Evolutionary conservation across 371 early-diverging fungal genomes (phyloP).

Genomic region (Paraphysoderma sedebokerense): DNA sequence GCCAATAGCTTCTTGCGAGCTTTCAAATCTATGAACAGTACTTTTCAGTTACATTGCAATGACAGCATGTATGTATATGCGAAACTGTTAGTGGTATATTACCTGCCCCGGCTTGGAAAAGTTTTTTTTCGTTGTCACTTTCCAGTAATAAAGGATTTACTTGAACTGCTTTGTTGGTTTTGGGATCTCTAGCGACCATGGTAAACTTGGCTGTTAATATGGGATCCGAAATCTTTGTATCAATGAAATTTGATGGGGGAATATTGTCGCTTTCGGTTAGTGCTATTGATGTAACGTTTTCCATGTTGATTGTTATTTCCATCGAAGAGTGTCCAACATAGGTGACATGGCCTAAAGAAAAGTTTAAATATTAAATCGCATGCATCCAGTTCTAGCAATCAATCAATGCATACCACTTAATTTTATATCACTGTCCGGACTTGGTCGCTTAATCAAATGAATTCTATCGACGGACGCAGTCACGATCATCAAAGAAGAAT

Average conservation of each 20-base stretch:
- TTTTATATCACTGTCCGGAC: conserved; percentile 45
- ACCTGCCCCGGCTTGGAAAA: conserved; percentile 54
- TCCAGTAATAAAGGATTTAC: conserved; percentile 55
- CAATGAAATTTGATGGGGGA: no score
- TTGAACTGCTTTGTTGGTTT: conserved; percentile 44
- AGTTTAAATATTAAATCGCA: neutral
- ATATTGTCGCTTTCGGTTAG: neutral
- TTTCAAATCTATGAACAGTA: conserved; percentile 26
- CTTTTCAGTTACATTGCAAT: neutral
- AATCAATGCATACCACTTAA: conserved; percentile 47
- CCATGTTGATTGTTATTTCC: conserved; percentile 72
- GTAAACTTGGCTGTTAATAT: conserved; percentile 66
- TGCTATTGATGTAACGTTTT: conserved; percentile 11
- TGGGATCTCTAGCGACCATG: conserved; percentile 75
- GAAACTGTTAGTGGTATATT: conserved; percentile 1
- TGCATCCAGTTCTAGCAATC: neutral
- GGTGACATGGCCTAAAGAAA: no score
- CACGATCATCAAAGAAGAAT: conserved; percentile 53
- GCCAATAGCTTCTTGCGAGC: conserved; percentile 38
- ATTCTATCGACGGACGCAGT: conserved; percentile 83
- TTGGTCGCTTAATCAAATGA: conserved; percentile 48
- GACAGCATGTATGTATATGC: no score
- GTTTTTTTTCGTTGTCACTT: conserved; percentile 47
- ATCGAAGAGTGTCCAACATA: conserved; percentile 78
- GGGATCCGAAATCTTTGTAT: conserved; percentile 1